These are phyloP conservation scores for Wickerhamomyces bovis DNA, from an alignment of 805 yeast genomes.

Conservation along the genomic window DNA sequence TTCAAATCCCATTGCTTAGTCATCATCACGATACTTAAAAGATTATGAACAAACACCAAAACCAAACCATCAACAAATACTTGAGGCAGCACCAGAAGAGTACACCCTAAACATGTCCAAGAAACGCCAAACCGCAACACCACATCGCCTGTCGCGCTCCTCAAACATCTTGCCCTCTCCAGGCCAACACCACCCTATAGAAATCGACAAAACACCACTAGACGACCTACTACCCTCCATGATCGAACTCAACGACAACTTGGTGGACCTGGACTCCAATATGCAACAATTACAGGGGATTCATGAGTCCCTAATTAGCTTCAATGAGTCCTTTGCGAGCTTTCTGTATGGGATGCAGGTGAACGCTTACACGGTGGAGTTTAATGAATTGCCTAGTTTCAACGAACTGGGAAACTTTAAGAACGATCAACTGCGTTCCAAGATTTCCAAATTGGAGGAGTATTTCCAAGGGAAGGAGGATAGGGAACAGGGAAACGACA, in stretches of 20 bases:
- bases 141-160: slow-evolving; percentile 35
- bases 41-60: not conserved
- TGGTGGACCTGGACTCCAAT: slow-evolving; percentile 52
- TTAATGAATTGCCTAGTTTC: slow-evolving; percentile 26
- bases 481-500: slow-evolving; percentile 14
- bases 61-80: not conserved
- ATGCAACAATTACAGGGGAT: slow-evolving; percentile 50
- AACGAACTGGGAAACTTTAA: slow-evolving; percentile 9
- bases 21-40: too few species aligned
- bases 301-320: slow-evolving; percentile 54
- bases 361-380: slow-evolving; percentile 86
- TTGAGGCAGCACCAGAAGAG: not conserved
- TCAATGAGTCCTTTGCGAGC: slow-evolving; percentile 76
- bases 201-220: slow-evolving; percentile 34
- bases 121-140: slow-evolving; percentile 25
- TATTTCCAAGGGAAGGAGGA: slow-evolving; percentile 12
- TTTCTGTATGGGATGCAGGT: slow-evolving; percentile 74
- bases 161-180: slow-evolving; percentile 35
- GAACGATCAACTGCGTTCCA: slow-evolving; percentile 15
- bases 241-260: slow-evolving; percentile 40
- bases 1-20: not conserved
- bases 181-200: slow-evolving; percentile 38
- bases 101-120: slow-evolving; percentile 12
- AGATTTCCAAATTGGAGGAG: slow-evolving; percentile 16
- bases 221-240: slow-evolving; percentile 36